Percentiles rank a stretch among this genome's conserved stretches.
Conservation (phyloP, 352 stramenopile species). For the Phytopythium cucurbitacearum region DNA sequence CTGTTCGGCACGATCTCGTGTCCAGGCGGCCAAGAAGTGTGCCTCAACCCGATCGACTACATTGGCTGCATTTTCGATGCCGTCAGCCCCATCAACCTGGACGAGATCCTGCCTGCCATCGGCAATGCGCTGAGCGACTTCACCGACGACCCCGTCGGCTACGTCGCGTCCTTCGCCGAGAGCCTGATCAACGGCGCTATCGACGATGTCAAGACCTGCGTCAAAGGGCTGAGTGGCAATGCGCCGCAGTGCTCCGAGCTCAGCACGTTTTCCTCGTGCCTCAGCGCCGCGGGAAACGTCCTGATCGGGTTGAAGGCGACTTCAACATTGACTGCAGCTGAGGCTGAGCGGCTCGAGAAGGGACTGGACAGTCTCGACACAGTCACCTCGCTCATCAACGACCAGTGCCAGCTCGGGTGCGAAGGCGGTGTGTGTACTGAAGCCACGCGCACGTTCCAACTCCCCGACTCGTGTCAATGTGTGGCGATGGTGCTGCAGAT, state of each 20-base stretch:
- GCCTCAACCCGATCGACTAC: neutral
- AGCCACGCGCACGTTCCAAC: neutral
- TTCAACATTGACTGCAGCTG: neutral
- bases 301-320: neutral
- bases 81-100: neutral
- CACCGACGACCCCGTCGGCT: neutral
- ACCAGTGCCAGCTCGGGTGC: neutral
- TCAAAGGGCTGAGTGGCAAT: neutral
- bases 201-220: neutral
- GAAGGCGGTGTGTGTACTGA: neutral
- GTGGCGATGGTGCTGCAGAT: neutral
- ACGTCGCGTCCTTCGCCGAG: neutral
- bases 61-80: neutral
- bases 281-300: neutral
- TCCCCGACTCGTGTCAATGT: neutral
- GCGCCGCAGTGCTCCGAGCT: neutral
- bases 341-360: neutral
- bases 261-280: neutral
- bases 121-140: neutral
- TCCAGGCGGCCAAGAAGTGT: neutral
- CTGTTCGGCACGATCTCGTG: neutral
- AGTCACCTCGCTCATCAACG: neutral
- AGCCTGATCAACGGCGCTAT: neutral
- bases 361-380: neutral
- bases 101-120: neutral